Base-by-base conservation (phyloP, 306 rosid species). In the Quercus ilex region DNA sequence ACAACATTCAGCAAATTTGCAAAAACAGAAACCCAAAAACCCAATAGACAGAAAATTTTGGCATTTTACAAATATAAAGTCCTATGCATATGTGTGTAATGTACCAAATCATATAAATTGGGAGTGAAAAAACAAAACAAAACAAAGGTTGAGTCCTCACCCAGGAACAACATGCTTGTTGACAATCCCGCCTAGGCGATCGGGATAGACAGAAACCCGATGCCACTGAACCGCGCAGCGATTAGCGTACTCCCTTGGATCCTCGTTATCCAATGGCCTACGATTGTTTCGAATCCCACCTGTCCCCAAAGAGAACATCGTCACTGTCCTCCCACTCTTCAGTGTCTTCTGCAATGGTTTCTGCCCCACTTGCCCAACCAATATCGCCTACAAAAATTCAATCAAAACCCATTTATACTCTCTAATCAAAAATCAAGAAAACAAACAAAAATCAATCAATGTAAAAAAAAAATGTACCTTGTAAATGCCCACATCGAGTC, bases 281-380 rank as follows among this genome's bases (percentile, higher is more conserved):
- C 98, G 86, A 74, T 93, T 90, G 79, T 85, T 93, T 19, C 93
- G 97, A 82, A 95, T 91, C 52, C 99, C 98, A 18, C 99, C 99
- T 0, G 98, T 95, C 35, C 98, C 99, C 0, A 95, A 9, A 0
- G 98, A 89, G 1, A 95, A 71, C 56, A 88, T 59, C 26, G 98
- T 95, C 82, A 95, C 87, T 18, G 67, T 80, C 18, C 38, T 53
- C 11, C 98, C 98, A 63, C 85, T 91, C 78, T 15, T 90, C 56
- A 95, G 90, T 82, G 7, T 86, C 91, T 93, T 95, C 94, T 91
- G 96, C 28, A 95, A 5, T 26, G 99, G 98, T 14, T n/a, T 85
- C 78, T 95, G 98, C 65, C 98, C 98, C 2, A 80, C 96, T 82
- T 86, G 80, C 10, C 98, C 99, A 46, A 95, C 89, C 86, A 95